Percentiles rank a stretch among this genome's conserved stretches.
Conservation (phyloP, 78 protist species). For the Dictyostelium discoideum region dicty_2.7 NC_007090.3:2693001-2693500, state of each 20-base stretch:
- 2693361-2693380: conserved; percentile 85
- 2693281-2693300: conserved; percentile 71
- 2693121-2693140: conserved; percentile 88
- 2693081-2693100: conserved; percentile 85
- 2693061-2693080: conserved; percentile 78
- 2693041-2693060: conserved; percentile 83
- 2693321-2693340: conserved; percentile 84
- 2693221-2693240: conserved; percentile 78
- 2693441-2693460: conserved; percentile 79
- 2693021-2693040: conserved; percentile 82
- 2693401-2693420: conserved; percentile 78
- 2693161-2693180: conserved; percentile 85
- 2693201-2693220: conserved; percentile 86
- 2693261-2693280: conserved; percentile 59
- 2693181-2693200: conserved; percentile 82
- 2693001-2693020: conserved; percentile 84
- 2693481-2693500: conserved; percentile 74
- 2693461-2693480: conserved; percentile 58
- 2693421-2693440: conserved; percentile 77
- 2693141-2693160: conserved; percentile 82
- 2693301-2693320: conserved; percentile 83
- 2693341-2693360: conserved; percentile 53
- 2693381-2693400: conserved; percentile 82
- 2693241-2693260: conserved; percentile 82
- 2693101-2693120: conserved; percentile 84